Conservation (phyloP, 2,329 filamentous ascomycete genomes). For the Arthrocladium fulminans region DNA sequence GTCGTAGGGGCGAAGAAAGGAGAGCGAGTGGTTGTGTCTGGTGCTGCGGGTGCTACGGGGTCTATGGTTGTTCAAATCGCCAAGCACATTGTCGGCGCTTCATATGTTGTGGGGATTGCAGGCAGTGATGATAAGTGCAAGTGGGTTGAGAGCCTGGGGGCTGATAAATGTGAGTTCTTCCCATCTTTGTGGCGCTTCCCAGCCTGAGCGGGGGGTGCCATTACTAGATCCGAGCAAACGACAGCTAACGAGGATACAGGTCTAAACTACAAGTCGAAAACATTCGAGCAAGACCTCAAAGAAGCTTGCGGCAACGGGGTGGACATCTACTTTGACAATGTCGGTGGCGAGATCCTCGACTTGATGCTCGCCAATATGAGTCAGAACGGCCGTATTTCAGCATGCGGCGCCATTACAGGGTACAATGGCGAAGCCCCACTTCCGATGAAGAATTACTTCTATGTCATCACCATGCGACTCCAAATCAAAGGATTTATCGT, state of each 20-base stretch:
- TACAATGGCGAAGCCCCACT: conserved; percentile 21
- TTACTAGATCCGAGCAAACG: neutral
- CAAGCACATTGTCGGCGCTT: conserved; percentile 55
- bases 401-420: conserved; percentile 55
- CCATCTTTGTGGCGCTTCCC: neutral
- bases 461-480: conserved; percentile 39
- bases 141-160: conserved; percentile 58
- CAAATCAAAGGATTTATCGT: conserved; percentile 21
- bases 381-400: conserved; percentile 24
- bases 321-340: conserved; percentile 64
- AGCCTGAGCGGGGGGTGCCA: neutral
- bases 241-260: neutral
- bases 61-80: conserved; percentile 44
- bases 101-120: conserved; percentile 54
- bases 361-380: conserved; percentile 16
- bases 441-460: conserved; percentile 34
- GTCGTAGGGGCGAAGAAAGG: conserved; percentile 59
- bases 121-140: conserved; percentile 59
- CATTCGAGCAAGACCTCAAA: conserved; percentile 42
- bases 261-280: conserved; percentile 58
- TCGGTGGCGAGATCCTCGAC: conserved; percentile 22
- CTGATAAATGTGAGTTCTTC: conserved; percentile 33
- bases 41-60: conserved; percentile 69
- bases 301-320: conserved; percentile 31
- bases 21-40: conserved; percentile 67